Conservation (phyloP, 208 protist species). For the Wallacemonas sp. region DNA sequence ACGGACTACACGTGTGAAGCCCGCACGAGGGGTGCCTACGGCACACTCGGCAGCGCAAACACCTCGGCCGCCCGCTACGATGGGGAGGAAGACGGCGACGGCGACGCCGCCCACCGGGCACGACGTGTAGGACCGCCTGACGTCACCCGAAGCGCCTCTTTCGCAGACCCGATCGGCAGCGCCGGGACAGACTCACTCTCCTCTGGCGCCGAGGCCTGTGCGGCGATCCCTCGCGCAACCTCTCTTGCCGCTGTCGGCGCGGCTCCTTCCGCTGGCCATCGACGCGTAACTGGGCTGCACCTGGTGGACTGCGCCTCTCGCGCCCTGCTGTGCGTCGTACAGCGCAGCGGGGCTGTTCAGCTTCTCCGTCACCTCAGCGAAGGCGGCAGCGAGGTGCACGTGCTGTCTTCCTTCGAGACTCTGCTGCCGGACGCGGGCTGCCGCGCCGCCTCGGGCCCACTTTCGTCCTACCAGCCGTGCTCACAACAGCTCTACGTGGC, state of each 20-base stretch:
- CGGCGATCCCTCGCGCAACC: too few species aligned
- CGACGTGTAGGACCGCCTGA: not conserved
- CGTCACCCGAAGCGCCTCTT: too few species aligned
- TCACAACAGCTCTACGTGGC: constrained; percentile 55
- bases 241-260: not conserved
- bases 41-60: too few species aligned
- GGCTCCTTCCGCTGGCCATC: not conserved
- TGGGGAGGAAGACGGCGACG: not conserved
- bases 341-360: constrained; percentile 62
- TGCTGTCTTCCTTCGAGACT: constrained; percentile 59
- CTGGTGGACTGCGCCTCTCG: constrained; percentile 64
- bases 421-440: constrained; percentile 19
- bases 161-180: too few species aligned
- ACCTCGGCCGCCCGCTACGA: too few species aligned
- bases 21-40: too few species aligned
- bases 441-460: constrained; percentile 28
- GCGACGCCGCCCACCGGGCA: not conserved
- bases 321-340: constrained; percentile 69
- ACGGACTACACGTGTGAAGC: too few species aligned
- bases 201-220: too few species aligned
- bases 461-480: constrained; percentile 69
- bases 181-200: too few species aligned
- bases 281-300: constrained; percentile 50
- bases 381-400: constrained; percentile 29
- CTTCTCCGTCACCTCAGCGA: constrained; percentile 53